Evolutionary conservation across 2,329 filamentous ascomycete genomes (phyloP), one percentile per base, ranked within the genome.

Genomic region (Sphaerostilbella broomeana): DNA sequence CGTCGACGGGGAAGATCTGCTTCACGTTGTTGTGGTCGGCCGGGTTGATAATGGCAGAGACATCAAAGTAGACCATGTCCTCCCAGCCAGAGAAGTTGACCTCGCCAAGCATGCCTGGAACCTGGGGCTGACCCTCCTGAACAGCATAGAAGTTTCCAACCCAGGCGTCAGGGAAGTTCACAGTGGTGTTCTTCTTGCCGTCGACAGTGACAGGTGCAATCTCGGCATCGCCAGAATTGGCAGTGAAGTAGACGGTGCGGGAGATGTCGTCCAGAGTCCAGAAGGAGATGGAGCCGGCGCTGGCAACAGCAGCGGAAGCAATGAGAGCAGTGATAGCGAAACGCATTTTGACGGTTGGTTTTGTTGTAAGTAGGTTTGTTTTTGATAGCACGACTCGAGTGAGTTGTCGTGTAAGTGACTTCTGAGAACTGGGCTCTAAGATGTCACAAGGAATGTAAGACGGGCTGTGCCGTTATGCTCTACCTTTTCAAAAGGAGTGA

Each of bases 1-100:
- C 38, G 36, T 38, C 51, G 40, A 54, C 56, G 19, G 73, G 73
- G 60, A 61, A 76, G 56, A 77, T 66, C 61, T 69, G 59, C 66
- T 77, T 74, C 51, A 78, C 65, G 50, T 71, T 71, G 47, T 68
- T 42, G 47, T 59, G 50, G 57, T 77, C 74, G 26, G 53, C 52
- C 35, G 70, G 58, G 57, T 72, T 60, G 50, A 76, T 70, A 47
- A 78, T 77, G 55, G 73, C 73, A 9, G 72, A 76, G 46, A 78
- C 72, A 47, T 78, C 74, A 42, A 73, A 78, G 67, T 68, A 78
- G 42, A 68, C 75, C 43, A 62, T 45, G 47, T 61, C 71, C 37
- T 56, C 51, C 58, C 58, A 73, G 52, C 67, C 70, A 38, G 68
- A 60, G 52, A 72, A 73, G 47, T 60, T 59, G 40, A 72, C 62